Evolutionary conservation across 805 yeast genomes (phyloP).

Genomic region (Ogataea ganodermae): DNA sequence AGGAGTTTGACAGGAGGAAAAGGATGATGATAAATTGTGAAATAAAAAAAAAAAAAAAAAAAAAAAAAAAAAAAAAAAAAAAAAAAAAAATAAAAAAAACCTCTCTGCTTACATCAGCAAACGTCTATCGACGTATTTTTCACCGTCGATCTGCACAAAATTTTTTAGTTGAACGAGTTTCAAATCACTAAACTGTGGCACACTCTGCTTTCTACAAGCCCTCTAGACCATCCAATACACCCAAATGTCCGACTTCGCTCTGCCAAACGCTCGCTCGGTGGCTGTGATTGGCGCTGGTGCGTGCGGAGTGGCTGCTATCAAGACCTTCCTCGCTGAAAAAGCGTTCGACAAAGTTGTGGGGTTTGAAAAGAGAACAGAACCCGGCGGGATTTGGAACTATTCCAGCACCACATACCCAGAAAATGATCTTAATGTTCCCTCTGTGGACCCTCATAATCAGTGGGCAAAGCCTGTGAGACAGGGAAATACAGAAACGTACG

Average conservation of each 20-base stretch:
- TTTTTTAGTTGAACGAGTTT: no score
- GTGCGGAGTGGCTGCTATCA: conserved; percentile 64
- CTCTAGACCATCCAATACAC: no score
- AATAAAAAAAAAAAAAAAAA: background rate
- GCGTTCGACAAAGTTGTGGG: conserved; percentile 50
- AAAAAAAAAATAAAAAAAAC: background rate
- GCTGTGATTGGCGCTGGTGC: conserved; percentile 84
- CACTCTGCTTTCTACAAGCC: no score
- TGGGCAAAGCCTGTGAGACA: conserved; percentile 14
- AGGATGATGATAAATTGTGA: background rate
- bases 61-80: background rate
- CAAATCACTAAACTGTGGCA: background rate
- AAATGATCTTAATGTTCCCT: conserved; percentile 28
- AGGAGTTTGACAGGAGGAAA: background rate
- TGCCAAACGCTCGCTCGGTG: conserved; percentile 29
- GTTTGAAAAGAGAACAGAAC: conserved; percentile 56
- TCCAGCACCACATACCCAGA: conserved; percentile 31
- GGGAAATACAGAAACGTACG: conserved; percentile 20
- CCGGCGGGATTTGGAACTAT: conserved; percentile 86
- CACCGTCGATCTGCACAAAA: no score
- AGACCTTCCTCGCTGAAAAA: conserved; percentile 58
- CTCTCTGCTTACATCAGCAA: background rate
- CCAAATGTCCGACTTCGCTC: background rate
- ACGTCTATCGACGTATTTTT: conserved; percentile 1
- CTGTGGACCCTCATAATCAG: conserved; percentile 29